Base-by-base conservation (phyloP, 2,329 filamentous ascomycete genomes). In the Aspergillus eucalypticola region DNA sequence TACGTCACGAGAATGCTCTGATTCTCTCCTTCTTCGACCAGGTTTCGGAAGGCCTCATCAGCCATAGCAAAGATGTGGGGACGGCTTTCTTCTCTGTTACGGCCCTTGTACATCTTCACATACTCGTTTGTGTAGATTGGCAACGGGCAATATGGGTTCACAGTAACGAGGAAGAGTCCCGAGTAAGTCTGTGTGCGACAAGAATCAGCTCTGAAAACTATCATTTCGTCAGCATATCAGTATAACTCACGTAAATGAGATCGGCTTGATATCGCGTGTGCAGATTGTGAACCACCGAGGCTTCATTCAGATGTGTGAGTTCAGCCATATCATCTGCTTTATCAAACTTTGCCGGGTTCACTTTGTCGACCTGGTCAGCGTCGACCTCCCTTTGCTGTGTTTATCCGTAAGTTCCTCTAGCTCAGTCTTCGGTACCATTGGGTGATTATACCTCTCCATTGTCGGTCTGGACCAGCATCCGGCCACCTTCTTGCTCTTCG, bases 241-340 rank as follows among this genome's bases (percentile, higher is more conserved):
- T 35, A 19, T n/a, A 8, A 78, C 83, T 70, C 67, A 86, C 84
- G 75, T 90, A 99, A 68, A 99, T 99, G 62, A 99, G 81, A 78
- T 99, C 95, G 48, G 95, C 86, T 76, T 97, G 92, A 75, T 99
- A 99, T 77, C 95, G 85, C 83, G 91, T 94, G 68, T 96, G 90
- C 59, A 99, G 84, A 73, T 99, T 99, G 79, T 99, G 93, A 54
- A 99, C 93, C 54, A 99, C 95, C 0, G 95, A 98, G 21, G 94
- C 91, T 79, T 99, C 95, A 78, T 99, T 99, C 65, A 99, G 82
- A 77, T 99, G 95, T 5, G 95, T 99, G 72, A 99, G 84, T 76
- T 99, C 95, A 23, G 96, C 95, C 95, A 99, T 99, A 77, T 99
- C 96, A 79, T 96, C 92, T 65, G 94, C 94, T 79, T 97, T 99